phyloP scores from a whole-genome alignment of 495 filamentous ascomycete species.

The Penicillium ochrochloron region DNA sequence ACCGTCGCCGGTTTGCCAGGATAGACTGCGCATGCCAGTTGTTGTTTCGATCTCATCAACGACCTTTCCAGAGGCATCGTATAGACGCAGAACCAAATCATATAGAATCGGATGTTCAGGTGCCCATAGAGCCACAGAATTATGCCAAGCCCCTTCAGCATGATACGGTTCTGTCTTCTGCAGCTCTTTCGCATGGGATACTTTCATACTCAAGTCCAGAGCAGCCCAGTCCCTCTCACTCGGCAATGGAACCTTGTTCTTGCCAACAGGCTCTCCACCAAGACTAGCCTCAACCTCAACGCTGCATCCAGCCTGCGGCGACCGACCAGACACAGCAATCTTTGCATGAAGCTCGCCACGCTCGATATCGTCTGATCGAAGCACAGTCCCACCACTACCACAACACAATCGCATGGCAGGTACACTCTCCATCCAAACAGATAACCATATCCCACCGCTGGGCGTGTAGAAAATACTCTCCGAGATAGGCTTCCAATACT shows the following conservation, averaged over 20 bases:
- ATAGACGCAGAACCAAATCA: constrained; percentile 38
- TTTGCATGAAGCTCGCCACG: constrained; percentile 31
- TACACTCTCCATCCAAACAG: constrained; percentile 46
- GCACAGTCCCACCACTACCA: constrained; percentile 39
- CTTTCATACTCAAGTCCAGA: constrained; percentile 33
- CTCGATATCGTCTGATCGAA: constrained; percentile 40
- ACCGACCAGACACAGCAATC: constrained; percentile 29
- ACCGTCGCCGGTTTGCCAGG: constrained; percentile 41
- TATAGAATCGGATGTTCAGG: constrained; percentile 46
- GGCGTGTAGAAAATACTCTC: constrained; percentile 49
- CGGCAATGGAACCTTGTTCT: constrained; percentile 15
- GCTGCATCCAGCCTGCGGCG: constrained; percentile 13
- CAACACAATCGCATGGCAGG: constrained; percentile 31
- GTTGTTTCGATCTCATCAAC: constrained; percentile 40
- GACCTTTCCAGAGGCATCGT: constrained; percentile 18
- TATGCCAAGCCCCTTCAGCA: constrained; percentile 30
- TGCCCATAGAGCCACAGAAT: constrained; percentile 42
- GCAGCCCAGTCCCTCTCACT: constrained; percentile 27
- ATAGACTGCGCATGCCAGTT: constrained; percentile 42
- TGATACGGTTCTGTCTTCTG: constrained; percentile 20
- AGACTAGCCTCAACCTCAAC: constrained; percentile 38
- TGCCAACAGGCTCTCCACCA: constrained; percentile 24
- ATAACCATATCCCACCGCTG: constrained; percentile 43
- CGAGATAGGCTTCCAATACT: constrained; percentile 46
- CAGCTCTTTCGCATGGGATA: constrained; percentile 14